Percentiles rank a stretch among this genome's conserved stretches.
Conservation (phyloP, 2,329 filamentous ascomycete genomes). For the Fusarium abutilonis region DNA sequence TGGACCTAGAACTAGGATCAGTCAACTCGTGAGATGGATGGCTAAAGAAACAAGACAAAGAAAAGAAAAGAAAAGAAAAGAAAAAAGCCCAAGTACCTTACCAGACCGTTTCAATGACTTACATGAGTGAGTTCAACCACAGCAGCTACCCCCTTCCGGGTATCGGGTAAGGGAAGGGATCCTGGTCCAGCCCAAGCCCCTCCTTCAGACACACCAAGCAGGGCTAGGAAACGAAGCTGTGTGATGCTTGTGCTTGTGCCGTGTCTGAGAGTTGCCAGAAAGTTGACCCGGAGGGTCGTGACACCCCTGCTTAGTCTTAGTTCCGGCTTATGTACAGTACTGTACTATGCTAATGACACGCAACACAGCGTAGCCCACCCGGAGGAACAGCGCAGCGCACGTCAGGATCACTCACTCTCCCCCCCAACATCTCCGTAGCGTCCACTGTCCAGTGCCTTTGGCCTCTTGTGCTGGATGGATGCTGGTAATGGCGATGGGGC, state of each 20-base stretch:
- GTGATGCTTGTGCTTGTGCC: slow-evolving; percentile 22
- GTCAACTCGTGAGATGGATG: neutral
- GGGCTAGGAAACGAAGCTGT: slow-evolving; percentile 28
- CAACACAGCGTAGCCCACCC: slow-evolving; percentile 24
- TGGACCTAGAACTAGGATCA: slow-evolving; percentile 3
- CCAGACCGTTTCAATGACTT: slow-evolving; percentile 31
- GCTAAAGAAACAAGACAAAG: slow-evolving; percentile 1
- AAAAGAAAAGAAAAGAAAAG: slow-evolving; percentile 9
- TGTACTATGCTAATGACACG: slow-evolving; percentile 25
- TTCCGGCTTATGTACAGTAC: neutral
- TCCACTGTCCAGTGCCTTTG: neutral
- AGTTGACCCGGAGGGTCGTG: slow-evolving; percentile 27
- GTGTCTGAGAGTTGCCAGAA: slow-evolving; percentile 40
- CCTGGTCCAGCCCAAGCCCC: slow-evolving; percentile 21
- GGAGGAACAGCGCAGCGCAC: slow-evolving; percentile 20
- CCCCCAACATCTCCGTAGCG: slow-evolving; percentile 9
- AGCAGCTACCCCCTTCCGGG: slow-evolving; percentile 19
- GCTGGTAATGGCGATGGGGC: slow-evolving; percentile 4
- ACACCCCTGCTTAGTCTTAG: slow-evolving; percentile 34
- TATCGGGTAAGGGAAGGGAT: slow-evolving; percentile 26
- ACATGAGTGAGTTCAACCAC: slow-evolving; percentile 27
- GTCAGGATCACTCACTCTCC: slow-evolving; percentile 17
- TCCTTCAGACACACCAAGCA: slow-evolving; percentile 24
- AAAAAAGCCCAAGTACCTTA: slow-evolving; percentile 1
- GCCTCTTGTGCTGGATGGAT: slow-evolving; percentile 18